phyloP scores from a whole-genome alignment of 2,329 filamentous ascomycete species.

The Byssochlamys sp. region DNA sequence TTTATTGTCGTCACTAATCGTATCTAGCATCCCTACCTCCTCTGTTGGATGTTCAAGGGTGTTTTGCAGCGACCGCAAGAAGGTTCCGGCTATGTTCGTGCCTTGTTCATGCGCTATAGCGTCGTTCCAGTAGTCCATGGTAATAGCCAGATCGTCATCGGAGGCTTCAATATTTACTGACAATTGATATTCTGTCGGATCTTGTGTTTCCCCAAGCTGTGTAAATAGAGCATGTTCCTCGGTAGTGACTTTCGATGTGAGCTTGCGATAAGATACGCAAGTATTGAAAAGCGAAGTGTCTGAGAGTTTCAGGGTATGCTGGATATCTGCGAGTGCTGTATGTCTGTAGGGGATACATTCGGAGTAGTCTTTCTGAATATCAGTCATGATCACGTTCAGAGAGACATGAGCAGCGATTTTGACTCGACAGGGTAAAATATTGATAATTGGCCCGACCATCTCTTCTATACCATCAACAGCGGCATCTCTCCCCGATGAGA shows the following conservation, averaged over 20 bases:
- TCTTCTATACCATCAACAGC: conserved; percentile 32
- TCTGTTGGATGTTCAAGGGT: conserved; percentile 29
- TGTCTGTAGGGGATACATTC: conserved; percentile 37
- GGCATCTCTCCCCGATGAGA: conserved; percentile 32
- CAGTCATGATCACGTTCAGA: conserved; percentile 30
- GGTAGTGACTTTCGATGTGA: conserved; percentile 21
- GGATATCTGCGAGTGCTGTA: conserved; percentile 38
- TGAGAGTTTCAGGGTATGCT: conserved; percentile 33
- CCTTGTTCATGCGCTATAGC: conserved; percentile 31
- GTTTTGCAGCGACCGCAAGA: conserved; percentile 27
- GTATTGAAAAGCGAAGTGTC: conserved; percentile 39
- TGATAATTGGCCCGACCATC: conserved; percentile 40
- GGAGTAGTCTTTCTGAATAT: conserved; percentile 40
- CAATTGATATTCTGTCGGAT: conserved; percentile 41
- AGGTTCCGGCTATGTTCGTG: conserved; percentile 28
- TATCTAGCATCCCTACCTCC: conserved; percentile 24
- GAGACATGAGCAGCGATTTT: conserved; percentile 21
- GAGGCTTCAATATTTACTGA: conserved; percentile 41
- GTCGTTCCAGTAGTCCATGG: conserved; percentile 35
- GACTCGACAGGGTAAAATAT: conserved; percentile 38
- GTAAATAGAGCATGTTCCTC: conserved; percentile 26
- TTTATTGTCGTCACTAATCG: conserved; percentile 29
- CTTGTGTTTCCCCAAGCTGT: conserved; percentile 33
- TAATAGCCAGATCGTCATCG: conserved; percentile 29
- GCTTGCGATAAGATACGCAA: conserved; percentile 38